Percentiles rank a stretch among this genome's conserved stretches.
Conservation (phyloP, 306 rosid species). For the Fragaria ananassa region DNA sequence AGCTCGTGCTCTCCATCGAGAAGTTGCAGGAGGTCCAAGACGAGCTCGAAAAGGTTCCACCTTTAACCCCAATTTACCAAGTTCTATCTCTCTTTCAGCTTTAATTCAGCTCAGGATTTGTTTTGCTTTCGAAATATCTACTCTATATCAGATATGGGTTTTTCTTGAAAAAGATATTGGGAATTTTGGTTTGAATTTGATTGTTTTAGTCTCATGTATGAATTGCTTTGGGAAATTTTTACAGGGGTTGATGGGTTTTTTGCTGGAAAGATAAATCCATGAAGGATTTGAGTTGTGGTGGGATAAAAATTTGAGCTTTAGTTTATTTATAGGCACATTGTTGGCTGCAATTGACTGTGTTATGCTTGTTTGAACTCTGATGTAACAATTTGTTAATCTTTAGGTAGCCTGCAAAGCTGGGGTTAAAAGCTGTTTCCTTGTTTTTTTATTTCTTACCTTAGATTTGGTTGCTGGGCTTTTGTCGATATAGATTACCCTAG, state of each 20-base stretch:
- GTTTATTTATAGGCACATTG: background rate
- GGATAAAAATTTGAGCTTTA: background rate
- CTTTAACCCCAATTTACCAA: background rate
- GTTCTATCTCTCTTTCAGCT: background rate
- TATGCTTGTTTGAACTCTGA: background rate
- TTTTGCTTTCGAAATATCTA: background rate
- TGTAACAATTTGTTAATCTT: background rate
- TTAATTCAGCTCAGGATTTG: background rate
- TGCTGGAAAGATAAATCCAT: background rate
- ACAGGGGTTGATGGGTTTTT: background rate
- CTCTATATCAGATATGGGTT: background rate
- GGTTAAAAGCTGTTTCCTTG: background rate
- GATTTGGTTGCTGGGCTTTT: background rate
- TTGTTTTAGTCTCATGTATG: background rate
- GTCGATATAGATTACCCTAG: background rate
- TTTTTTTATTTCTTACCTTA: background rate
- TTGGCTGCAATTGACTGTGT: background rate
- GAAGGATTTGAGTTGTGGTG: background rate
- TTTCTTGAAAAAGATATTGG: background rate
- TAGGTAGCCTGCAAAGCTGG: background rate
- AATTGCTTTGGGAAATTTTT: background rate
- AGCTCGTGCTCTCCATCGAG: slow-evolving; percentile 75
- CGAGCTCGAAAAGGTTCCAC: slow-evolving; percentile 74
- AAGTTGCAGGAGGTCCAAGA: slow-evolving; percentile 91
- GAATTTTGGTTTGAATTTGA: background rate